Conservation (phyloP, 768 basidiomycete species). For the Termitomyces sp. region DNA sequence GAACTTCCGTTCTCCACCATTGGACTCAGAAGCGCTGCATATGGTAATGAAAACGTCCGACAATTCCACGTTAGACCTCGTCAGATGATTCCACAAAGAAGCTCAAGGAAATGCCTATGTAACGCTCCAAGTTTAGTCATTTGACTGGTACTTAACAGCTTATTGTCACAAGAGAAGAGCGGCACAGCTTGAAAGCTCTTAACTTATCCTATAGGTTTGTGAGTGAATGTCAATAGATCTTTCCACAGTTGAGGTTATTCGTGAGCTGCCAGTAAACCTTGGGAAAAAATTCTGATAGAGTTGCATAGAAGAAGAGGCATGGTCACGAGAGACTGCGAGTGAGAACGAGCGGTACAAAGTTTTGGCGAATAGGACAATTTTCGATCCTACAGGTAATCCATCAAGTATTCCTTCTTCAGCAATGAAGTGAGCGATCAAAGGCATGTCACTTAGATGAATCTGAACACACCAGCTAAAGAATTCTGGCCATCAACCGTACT, state of each 20-base stretch:
- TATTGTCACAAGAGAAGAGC: neutral
- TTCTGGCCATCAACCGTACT: constrained; percentile 38
- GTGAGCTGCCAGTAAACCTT: neutral
- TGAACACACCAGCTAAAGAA: neutral
- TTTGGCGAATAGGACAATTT: neutral
- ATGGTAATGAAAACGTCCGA: neutral
- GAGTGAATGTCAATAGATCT: neutral
- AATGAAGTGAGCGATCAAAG: too few species aligned
- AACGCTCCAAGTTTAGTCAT: neutral
- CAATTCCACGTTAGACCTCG: neutral
- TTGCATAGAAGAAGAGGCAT: too few species aligned
- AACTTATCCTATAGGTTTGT: too few species aligned
- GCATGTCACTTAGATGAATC: neutral
- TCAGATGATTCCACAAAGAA: neutral
- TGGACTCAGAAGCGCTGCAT: neutral
- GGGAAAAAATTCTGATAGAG: too few species aligned
- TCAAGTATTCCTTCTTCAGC: neutral
- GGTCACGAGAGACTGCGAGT: too few species aligned
- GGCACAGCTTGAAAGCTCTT: neutral
- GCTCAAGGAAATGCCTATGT: neutral
- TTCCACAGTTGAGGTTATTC: neutral
- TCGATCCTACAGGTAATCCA: neutral
- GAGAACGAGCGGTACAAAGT: neutral
- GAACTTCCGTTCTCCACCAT: neutral
- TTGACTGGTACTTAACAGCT: neutral